phyloP scores from a whole-genome alignment of 768 basidiomycete genomes.

The Albatrellus ellisii region DNA sequence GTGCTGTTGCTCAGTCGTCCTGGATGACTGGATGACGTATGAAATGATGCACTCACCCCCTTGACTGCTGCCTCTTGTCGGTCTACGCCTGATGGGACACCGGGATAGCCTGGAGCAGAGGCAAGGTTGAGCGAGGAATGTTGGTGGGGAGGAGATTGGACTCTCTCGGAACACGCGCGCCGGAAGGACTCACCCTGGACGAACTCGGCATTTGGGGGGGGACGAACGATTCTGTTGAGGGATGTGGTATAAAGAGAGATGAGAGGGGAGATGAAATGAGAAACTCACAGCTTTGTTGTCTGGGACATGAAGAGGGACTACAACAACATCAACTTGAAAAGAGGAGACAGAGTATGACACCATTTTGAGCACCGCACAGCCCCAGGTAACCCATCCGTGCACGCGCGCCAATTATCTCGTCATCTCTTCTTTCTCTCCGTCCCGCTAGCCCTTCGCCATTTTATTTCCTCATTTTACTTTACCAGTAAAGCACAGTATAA shows the following conservation, averaged over 20 bases:
- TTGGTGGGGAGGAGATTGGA: too few relatives aligned
- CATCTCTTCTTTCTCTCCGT: too few relatives aligned
- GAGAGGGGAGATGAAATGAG: not conserved
- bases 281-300: not conserved
- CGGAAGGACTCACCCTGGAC: constrained; percentile 47
- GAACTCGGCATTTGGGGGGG: constrained; percentile 83
- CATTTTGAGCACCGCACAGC: too few relatives aligned
- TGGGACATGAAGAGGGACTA: not conserved
- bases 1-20: constrained; percentile 5
- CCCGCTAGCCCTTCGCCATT: too few relatives aligned
- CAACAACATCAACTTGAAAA: too few relatives aligned
- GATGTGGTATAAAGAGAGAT: not conserved
- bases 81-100: constrained; percentile 73
- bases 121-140: constrained; percentile 1
- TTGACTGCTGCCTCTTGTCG: constrained; percentile 75
- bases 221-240: constrained; percentile 53
- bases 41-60: constrained; percentile 44
- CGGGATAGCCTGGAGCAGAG: constrained; percentile 56
- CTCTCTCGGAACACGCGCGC: not conserved
- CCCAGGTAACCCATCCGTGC: too few relatives aligned
- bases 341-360: too few relatives aligned
- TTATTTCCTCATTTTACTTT: too few relatives aligned
- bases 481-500: too few relatives aligned
- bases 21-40: constrained; percentile 8
- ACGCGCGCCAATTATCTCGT: too few relatives aligned